Conservation (phyloP, 148 eudicot species). For the Rhododendron kiyosumense region DNA sequence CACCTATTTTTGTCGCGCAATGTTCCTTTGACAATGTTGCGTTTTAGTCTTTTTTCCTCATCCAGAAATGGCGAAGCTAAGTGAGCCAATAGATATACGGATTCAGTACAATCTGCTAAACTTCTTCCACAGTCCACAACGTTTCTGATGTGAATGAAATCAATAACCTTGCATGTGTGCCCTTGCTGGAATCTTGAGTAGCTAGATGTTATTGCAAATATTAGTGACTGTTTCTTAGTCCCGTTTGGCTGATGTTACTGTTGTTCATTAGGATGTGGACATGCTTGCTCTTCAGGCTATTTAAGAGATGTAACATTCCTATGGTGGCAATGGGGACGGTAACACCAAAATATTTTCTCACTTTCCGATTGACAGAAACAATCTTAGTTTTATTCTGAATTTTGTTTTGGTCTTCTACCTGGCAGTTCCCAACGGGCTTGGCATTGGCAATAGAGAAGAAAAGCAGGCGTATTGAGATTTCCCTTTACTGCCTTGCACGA, state of each 20-base stretch:
- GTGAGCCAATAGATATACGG: background rate
- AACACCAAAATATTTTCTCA: background rate
- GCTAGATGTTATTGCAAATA: background rate
- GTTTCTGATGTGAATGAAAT: background rate
- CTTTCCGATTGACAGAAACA: background rate
- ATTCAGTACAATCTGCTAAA: background rate
- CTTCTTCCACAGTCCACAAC: background rate
- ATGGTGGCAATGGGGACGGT: conserved; percentile 95
- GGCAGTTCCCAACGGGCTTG: conserved; percentile 88
- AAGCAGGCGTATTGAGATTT: conserved; percentile 93
- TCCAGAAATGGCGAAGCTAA: background rate
- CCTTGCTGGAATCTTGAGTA: background rate
- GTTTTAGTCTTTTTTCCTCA: background rate
- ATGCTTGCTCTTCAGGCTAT: conserved; percentile 77
- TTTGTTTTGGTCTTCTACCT: background rate
- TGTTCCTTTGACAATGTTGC: background rate
- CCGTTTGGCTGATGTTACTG: background rate
- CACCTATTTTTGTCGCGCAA: background rate
- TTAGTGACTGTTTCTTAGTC: background rate
- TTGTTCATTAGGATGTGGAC: conserved; percentile 74
- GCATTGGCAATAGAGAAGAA: conserved; percentile 96
- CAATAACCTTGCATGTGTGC: background rate
- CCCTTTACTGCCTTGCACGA: conserved; percentile 90
- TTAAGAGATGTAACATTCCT: conserved; percentile 81
- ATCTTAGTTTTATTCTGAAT: background rate